These are phyloP conservation scores for Myxozyma kluyveri DNA, from an alignment of 805 yeast genomes.

Conservation along the genomic window DNA sequence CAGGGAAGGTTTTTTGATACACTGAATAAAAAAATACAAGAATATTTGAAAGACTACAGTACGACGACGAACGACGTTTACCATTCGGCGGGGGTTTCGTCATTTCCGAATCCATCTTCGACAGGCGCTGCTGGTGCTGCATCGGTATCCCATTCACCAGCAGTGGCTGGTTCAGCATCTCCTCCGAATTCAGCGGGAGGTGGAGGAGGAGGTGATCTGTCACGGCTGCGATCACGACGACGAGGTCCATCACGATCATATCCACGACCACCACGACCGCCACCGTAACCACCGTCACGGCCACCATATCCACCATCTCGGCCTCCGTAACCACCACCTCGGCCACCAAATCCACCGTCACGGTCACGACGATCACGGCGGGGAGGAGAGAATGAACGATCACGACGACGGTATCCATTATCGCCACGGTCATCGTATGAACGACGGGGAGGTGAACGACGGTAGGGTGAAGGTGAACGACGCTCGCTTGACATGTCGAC, in stretches of 20 bases:
- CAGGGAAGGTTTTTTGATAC: too few species aligned
- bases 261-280: conserved; percentile 27
- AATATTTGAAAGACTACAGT: too few species aligned
- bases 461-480: conserved; percentile 29
- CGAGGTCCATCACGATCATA: conserved; percentile 19
- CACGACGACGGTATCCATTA: conserved; percentile 29
- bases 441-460: conserved; percentile 28
- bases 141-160: conserved; percentile 5
- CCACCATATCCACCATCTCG: conserved; percentile 20
- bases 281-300: conserved; percentile 23
- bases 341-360: conserved; percentile 16
- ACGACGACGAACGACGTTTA: too few species aligned
- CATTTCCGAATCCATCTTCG: conserved; percentile 13
- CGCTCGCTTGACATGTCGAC: conserved; percentile 32
- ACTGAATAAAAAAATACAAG: too few species aligned
- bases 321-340: conserved; percentile 26
- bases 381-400: conserved; percentile 46
- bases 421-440: conserved; percentile 14
- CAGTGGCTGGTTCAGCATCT: conserved; percentile 25
- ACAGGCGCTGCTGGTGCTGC: conserved; percentile 7
- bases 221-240: conserved; percentile 23
- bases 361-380: conserved; percentile 19
- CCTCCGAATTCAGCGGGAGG: conserved; percentile 21
- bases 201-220: conserved; percentile 18
- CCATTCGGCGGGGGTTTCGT: too few species aligned